phyloP scores from a whole-genome alignment of 2,329 filamentous ascomycete genomes.

The Scytalidium lignicola region DNA sequence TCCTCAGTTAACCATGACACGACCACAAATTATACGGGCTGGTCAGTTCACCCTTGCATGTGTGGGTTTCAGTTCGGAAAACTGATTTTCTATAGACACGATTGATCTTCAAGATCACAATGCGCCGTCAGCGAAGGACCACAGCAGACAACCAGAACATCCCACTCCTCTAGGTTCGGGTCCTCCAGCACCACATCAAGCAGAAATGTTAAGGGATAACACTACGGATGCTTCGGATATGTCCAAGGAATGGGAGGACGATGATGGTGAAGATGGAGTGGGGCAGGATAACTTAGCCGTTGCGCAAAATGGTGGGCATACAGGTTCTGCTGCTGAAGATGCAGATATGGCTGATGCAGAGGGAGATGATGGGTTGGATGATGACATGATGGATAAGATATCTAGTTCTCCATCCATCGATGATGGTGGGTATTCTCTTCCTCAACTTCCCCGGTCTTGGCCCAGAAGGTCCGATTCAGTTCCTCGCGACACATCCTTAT shows the following conservation, averaged over 20 bases:
- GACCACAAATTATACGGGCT: conserved; percentile 50
- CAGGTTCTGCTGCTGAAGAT: conserved; percentile 45
- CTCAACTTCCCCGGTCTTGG: conserved; percentile 15
- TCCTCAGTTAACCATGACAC: conserved; percentile 38
- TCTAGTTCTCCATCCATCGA: conserved; percentile 98
- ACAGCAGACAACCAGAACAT: conserved; percentile 52
- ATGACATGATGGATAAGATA: conserved; percentile 98
- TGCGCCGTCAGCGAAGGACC: conserved; percentile 79
- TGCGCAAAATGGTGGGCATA: conserved; percentile 55
- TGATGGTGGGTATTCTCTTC: conserved; percentile 75
- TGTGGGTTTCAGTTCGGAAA: conserved; percentile 18
- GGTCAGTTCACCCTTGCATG: conserved; percentile 31
- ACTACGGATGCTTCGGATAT: conserved; percentile 69
- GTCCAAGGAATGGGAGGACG: conserved; percentile 47
- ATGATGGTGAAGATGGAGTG: conserved; percentile 33
- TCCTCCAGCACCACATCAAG: conserved; percentile 67
- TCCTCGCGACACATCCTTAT: conserved; percentile 7
- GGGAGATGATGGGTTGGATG: conserved; percentile 71
- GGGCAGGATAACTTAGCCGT: conserved; percentile 55
- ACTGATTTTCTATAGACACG: conserved; percentile 58
- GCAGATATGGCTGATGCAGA: conserved; percentile 63
- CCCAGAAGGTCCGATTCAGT: conserved; percentile 24
- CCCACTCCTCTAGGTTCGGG: conserved; percentile 45
- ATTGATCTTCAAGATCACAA: conserved; percentile 87
- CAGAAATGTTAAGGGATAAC: conserved; percentile 75